phyloP scores from a whole-genome alignment of 495 filamentous ascomycete genomes.

The Cenococcum geophilum region DNA sequence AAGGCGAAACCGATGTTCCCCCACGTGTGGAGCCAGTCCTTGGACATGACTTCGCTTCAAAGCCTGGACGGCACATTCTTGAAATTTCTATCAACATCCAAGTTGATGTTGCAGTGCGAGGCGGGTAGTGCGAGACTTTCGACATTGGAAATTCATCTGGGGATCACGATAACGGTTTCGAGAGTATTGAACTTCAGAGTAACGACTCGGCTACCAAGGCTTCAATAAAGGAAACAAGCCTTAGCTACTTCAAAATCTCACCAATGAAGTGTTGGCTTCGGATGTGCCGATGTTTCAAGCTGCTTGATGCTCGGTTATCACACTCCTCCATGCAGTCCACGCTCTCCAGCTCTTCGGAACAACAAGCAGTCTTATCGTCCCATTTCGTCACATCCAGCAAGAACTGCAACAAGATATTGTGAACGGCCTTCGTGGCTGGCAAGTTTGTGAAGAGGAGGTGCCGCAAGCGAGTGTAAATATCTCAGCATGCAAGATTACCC shows the following conservation, averaged over 20 bases:
- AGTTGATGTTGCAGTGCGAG: not conserved
- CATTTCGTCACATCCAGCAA: not conserved
- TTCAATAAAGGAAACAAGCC: not conserved
- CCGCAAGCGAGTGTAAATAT: not conserved
- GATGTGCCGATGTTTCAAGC: not conserved
- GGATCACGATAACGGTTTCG: conserved; percentile 1
- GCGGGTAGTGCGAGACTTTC: not conserved
- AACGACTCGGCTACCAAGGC: not conserved
- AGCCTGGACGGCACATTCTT: too few species aligned
- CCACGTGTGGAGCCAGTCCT: too few species aligned
- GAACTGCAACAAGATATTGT: too few species aligned
- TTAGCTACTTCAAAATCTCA: not conserved
- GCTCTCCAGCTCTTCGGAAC: not conserved
- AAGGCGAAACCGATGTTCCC: not conserved
- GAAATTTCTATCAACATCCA: too few species aligned
- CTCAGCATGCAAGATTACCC: conserved; percentile 1
- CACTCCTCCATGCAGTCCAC: not conserved
- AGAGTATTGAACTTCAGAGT: not conserved
- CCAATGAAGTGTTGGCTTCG: not conserved
- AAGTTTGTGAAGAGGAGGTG: too few species aligned
- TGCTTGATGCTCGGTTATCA: not conserved
- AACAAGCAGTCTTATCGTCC: not conserved
- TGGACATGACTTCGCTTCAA: too few species aligned
- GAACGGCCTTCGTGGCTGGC: too few species aligned
- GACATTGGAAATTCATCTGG: not conserved